Evolutionary conservation across 2,329 filamentous ascomycete species (phyloP), one percentile per base, ranked within the genome.

Genomic region (Tolypocladium guangdongense): DNA sequence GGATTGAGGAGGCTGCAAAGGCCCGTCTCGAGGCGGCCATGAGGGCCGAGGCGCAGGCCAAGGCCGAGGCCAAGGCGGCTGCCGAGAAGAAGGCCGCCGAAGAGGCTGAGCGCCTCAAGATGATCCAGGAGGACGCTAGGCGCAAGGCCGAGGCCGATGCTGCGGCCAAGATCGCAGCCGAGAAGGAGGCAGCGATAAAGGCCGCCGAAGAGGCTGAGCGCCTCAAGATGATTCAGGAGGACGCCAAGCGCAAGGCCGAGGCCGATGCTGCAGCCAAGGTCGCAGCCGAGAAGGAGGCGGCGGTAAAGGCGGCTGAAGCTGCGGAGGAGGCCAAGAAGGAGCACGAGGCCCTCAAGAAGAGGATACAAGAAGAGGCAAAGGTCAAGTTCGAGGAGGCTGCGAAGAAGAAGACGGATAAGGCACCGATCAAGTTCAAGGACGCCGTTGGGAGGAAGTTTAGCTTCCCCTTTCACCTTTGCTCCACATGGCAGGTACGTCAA

Each of bases 401-500:
- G 20, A 75, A 76, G 62, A 74, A 76, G 57, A 72, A 68, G 59
- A 78, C 78, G 56, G 80, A 84, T 41, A 87, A 89, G 67, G 76
- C 83, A 45, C 88, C 88, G 2, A 88, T 96, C 67, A 86, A 85
- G 60, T 95, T 95, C 73, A 95, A 95, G 70, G 91, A 96, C 66
- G 90, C 90, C 1, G 83, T 96, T 18, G 88, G 89, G 35, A 81
- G 91, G 59, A 96, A 95, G 68, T 96, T 95, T 68, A 93, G 83
- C 70, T 96, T 96, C 64, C 91, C 91, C 1, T 96, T 86, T 71
- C 82, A 91, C 58, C 69, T 95, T 33, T 96, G 90, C 69, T 82
- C 84, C 63, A 93, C 85, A 3, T 95, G 90, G 90, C 74, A 77
- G 74, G 88, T 91, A 81, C 66, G 82, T 78, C 52, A 18, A 33